Percentiles rank a stretch among this genome's conserved stretches.
phyloP scores from a whole-genome alignment of 441 rosid species.

The Arabidopsis hybrid region DNA sequence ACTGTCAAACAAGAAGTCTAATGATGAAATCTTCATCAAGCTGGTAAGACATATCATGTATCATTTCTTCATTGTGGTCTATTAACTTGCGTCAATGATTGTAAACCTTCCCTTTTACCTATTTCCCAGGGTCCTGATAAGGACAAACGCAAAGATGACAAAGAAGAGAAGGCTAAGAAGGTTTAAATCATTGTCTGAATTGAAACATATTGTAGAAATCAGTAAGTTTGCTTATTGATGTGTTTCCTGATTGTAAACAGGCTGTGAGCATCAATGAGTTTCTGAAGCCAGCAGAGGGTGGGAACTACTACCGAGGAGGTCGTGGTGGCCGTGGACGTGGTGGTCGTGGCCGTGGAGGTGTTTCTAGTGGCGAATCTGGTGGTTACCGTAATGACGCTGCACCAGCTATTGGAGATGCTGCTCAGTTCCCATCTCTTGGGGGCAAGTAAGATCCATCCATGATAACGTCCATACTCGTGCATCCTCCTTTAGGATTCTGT shows the following conservation, averaged over 20 bases:
- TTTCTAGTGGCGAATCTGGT: conserved; percentile 63
- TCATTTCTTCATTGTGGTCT: background rate
- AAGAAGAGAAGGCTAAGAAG: conserved; percentile 92
- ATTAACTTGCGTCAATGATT: background rate
- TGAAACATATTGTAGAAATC: background rate
- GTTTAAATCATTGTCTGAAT: conserved; percentile 42
- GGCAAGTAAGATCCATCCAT: conserved; percentile 59
- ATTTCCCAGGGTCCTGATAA: conserved; percentile 80
- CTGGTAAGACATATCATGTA: conserved; percentile 56
- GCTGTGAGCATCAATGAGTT: conserved; percentile 91
- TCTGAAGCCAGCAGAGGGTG: conserved; percentile 95
- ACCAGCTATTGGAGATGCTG: conserved; percentile 75
- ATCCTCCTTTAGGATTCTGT: background rate
- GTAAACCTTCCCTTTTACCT: background rate
- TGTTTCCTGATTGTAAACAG: conserved; percentile 47
- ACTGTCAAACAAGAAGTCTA: conserved; percentile 83
- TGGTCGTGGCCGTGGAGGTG: conserved; percentile 58
- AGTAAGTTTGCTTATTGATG: conserved; percentile 6
- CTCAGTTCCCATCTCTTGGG: conserved; percentile 90
- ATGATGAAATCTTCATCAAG: conserved; percentile 85
- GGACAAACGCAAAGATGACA: conserved; percentile 94
- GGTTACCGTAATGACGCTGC: conserved; percentile 58
- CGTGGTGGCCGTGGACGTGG: conserved; percentile 55
- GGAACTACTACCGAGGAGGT: conserved; percentile 62
- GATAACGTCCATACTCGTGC: conserved; percentile 20